Conservation (phyloP, 345 rosid genomes). For the Gossypium anomalum region DNA sequence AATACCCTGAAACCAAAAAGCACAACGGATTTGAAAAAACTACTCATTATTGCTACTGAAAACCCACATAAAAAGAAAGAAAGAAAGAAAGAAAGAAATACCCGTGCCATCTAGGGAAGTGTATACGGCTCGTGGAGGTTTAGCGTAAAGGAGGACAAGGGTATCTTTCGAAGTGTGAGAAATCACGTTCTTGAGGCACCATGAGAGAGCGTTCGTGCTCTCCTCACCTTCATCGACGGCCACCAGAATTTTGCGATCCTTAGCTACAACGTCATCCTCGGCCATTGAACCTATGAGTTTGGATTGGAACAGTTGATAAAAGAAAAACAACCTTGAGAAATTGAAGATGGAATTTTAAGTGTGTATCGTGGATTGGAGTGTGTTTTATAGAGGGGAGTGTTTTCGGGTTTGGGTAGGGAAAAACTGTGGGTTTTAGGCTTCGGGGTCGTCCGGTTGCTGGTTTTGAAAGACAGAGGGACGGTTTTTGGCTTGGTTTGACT, state of each 20-base stretch:
- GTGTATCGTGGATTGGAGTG: not conserved
- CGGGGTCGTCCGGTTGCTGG: not conserved
- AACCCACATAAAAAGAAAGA: not conserved
- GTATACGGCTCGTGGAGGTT: slow-evolving; percentile 32
- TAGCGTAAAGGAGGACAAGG: slow-evolving; percentile 48
- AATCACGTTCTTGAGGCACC: slow-evolving; percentile 48
- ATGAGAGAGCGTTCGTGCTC: slow-evolving; percentile 58
- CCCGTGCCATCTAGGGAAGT: slow-evolving; percentile 51
- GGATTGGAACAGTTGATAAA: not conserved
- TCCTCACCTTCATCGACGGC: slow-evolving; percentile 63
- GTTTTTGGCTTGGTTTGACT: not conserved
- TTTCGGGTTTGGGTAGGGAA: not conserved
- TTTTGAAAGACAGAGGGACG: not conserved
- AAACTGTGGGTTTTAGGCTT: not conserved
- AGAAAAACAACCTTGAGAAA: not conserved
- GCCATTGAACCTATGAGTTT: slow-evolving; percentile 2
- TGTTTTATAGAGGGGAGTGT: not conserved
- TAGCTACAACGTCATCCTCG: slow-evolving; percentile 22
- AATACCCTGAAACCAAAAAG: slow-evolving; percentile 36
- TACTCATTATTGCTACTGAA: not conserved
- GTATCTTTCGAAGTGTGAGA: slow-evolving; percentile 33
- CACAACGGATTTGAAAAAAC: not conserved
- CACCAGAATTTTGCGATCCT: slow-evolving; percentile 42
- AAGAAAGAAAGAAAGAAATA: not conserved
- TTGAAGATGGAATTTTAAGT: not conserved